A percentile compares a stretch with the other conserved stretches of the same genome.
These are phyloP conservation scores for Saccharomyces kudriavzevii DNA, from an alignment of 805 yeast genomes.

Conservation along the genomic window DNA sequence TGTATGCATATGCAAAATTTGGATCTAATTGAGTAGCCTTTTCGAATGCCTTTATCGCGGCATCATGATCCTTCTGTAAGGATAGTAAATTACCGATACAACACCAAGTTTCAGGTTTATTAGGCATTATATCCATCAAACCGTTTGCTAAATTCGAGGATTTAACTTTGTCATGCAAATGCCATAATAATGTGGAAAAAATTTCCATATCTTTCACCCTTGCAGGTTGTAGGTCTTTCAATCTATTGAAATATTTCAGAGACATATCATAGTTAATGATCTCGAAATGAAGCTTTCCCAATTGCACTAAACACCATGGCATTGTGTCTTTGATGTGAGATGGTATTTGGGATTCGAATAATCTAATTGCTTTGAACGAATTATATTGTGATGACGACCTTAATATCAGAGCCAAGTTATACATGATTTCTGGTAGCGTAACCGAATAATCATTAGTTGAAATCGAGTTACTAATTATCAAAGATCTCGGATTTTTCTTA, in stretches of 20 bases:
- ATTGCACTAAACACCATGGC: constrained; percentile 77
- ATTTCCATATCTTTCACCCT: constrained; percentile 84
- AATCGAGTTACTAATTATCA: not conserved
- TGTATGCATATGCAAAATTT: constrained; percentile 76
- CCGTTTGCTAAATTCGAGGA: constrained; percentile 80
- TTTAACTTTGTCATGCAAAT: constrained; percentile 70
- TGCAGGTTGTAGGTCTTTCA: constrained; percentile 66
- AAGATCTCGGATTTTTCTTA: not conserved
- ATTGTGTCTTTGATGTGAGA: constrained; percentile 48
- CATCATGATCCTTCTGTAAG: constrained; percentile 73
- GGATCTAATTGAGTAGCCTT: constrained; percentile 65
- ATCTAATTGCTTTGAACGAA: constrained; percentile 69
- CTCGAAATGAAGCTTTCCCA: constrained; percentile 81
- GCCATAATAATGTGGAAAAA: constrained; percentile 89
- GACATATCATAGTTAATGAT: constrained; percentile 77
- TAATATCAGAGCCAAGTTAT: constrained; percentile 14
- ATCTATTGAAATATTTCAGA: constrained; percentile 49
- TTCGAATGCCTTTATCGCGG: constrained; percentile 79
- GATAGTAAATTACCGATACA: constrained; percentile 85
- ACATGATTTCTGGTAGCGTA: constrained; percentile 9
- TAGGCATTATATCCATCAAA: constrained; percentile 52
- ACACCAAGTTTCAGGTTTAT: constrained; percentile 85
- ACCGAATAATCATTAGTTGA: not conserved
- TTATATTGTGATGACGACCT: constrained; percentile 43
- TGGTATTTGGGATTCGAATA: constrained; percentile 51